A percentile compares a stretch with the other conserved stretches of the same genome.
phyloP scores from a whole-genome alignment of 495 filamentous ascomycete species.

The Margaritispora aquatica region DNA sequence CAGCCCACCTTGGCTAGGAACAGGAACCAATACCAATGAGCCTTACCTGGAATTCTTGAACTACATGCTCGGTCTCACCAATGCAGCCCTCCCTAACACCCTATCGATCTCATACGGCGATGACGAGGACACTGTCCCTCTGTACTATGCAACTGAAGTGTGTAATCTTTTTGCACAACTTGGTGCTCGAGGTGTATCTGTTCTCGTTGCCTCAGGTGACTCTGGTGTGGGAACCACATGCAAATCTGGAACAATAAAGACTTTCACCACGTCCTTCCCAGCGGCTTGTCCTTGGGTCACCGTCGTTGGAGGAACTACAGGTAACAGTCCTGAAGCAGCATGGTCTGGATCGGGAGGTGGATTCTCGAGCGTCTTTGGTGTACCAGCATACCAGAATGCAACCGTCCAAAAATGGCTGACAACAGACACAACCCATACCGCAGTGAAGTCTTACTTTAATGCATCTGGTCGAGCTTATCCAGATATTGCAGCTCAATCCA shows the following conservation, averaged over 20 bases:
- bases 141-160: constrained; percentile 52
- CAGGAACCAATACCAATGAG: constrained; percentile 53
- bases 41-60: constrained; percentile 77
- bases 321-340: constrained; percentile 49
- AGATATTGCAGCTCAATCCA: constrained; percentile 60
- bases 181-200: constrained; percentile 62
- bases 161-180: constrained; percentile 71
- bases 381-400: constrained; percentile 57
- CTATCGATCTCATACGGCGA: constrained; percentile 74
- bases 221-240: constrained; percentile 58
- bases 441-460: constrained; percentile 55
- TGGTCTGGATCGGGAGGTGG: constrained; percentile 59
- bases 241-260: neutral
- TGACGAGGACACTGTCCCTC: constrained; percentile 57
- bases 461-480: constrained; percentile 62
- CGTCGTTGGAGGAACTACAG: constrained; percentile 60
- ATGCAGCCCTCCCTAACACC: constrained; percentile 58
- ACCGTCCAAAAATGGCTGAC: constrained; percentile 16
- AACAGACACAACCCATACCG: constrained; percentile 25
- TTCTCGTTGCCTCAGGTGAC: constrained; percentile 73
- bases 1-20: constrained; percentile 14
- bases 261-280: constrained; percentile 45
- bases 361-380: constrained; percentile 63
- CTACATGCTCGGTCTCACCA: constrained; percentile 53
- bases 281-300: constrained; percentile 80